Percentiles rank a stretch among this genome's conserved stretches.
Conservation (phyloP, 768 basidiomycete species). For the Phanerodontia chrysosporium region DNA sequence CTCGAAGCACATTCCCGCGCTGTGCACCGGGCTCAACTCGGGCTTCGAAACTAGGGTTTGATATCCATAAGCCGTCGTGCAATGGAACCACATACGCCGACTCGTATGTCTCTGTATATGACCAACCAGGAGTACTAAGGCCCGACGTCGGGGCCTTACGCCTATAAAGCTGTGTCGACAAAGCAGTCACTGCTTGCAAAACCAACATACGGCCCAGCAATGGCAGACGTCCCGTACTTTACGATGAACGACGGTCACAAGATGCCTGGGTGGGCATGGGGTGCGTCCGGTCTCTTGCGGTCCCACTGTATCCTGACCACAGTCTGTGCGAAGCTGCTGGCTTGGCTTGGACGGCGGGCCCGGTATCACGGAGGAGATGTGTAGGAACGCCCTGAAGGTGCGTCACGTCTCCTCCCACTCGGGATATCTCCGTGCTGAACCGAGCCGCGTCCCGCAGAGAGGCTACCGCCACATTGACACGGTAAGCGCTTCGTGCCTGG, state of each 20-base stretch:
- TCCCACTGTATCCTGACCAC: too few species aligned
- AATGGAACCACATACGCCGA: too few species aligned
- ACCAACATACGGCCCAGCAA: too few species aligned
- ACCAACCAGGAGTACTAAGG: too few species aligned
- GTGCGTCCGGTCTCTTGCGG: neutral
- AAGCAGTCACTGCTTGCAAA: too few species aligned
- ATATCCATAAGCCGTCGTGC: too few species aligned
- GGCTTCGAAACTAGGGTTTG: too few species aligned
- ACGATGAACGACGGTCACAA: constrained; percentile 7
- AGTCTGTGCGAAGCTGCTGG: neutral
- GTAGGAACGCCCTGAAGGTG: neutral
- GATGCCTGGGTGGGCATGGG: constrained; percentile 4
- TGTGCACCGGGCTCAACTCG: too few species aligned
- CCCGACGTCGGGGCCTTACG: too few species aligned
- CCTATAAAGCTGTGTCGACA: too few species aligned
- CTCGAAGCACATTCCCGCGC: too few species aligned
- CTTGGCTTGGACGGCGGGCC: neutral
- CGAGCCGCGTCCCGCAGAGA: neutral
- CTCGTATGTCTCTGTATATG: too few species aligned
- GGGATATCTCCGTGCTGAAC: neutral
- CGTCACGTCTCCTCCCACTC: neutral
- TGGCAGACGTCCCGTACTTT: neutral
- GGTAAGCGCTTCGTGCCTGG: neutral
- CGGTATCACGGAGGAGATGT: neutral
- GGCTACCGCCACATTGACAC: constrained; percentile 14